Percentiles rank a stretch among this genome's conserved stretches.
Evolutionary conservation across 2,329 filamentous ascomycete species (phyloP).

Genomic region (Paecilomyces fulvus): DNA sequence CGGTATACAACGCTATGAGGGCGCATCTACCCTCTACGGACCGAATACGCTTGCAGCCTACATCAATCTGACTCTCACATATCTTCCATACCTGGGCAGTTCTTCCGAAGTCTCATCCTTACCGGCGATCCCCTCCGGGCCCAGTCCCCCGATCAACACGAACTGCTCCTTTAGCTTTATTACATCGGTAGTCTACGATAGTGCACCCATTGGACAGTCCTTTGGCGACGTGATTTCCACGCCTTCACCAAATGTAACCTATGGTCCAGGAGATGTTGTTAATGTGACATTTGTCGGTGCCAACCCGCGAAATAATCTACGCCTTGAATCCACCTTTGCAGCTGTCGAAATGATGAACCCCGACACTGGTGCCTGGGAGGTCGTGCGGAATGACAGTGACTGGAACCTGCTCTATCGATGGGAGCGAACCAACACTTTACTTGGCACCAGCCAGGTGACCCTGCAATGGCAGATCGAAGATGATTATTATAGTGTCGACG

Average conservation of each 20-base stretch:
- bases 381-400: conserved; percentile 64
- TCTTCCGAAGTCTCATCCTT: conserved; percentile 31
- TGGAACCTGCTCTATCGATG: conserved; percentile 79
- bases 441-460: conserved; percentile 69
- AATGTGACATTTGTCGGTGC: conserved; percentile 70
- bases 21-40: conserved; percentile 85
- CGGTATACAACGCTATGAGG: conserved; percentile 79
- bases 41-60: conserved; percentile 75
- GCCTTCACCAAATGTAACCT: conserved; percentile 46
- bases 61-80: conserved; percentile 72
- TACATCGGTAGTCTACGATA: conserved; percentile 67
- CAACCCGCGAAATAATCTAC: conserved; percentile 82
- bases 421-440: conserved; percentile 59
- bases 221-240: conserved; percentile 61
- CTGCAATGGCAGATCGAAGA: conserved; percentile 71
- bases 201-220: conserved; percentile 52
- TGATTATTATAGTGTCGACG: conserved; percentile 37
- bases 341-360: conserved; percentile 58
- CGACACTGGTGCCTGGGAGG: conserved; percentile 49
- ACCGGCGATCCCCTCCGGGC: conserved; percentile 44
- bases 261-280: conserved; percentile 54
- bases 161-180: conserved; percentile 72
- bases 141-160: conserved; percentile 68
- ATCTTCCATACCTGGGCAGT: conserved; percentile 57
- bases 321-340: conserved; percentile 67